These are phyloP conservation scores for Paracoccidioides brasiliensis DNA, from an alignment of 2,329 filamentous ascomycete genomes.

Conservation along the genomic window DNA sequence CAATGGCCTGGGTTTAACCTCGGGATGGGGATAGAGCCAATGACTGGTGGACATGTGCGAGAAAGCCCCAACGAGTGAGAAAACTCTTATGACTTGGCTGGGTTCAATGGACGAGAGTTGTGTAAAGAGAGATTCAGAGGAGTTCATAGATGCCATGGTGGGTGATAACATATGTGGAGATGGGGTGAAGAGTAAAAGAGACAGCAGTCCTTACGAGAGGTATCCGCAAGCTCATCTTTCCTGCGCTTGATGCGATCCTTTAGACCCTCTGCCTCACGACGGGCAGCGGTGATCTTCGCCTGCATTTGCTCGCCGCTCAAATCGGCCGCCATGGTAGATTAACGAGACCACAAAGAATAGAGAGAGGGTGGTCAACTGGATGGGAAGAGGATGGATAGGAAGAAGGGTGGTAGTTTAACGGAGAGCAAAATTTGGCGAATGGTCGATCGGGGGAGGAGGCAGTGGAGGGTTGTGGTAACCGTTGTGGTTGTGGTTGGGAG, in stretches of 20 bases:
- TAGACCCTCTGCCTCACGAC: slow-evolving; percentile 91
- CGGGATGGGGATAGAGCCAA: background rate
- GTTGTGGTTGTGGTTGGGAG: background rate
- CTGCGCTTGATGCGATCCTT: slow-evolving; percentile 99
- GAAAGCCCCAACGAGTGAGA: background rate
- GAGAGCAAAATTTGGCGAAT: slow-evolving; percentile 3
- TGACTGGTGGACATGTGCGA: background rate
- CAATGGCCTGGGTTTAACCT: background rate
- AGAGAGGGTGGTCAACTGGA: slow-evolving; percentile 13
- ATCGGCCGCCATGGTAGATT: slow-evolving; percentile 32
- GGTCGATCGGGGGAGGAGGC: background rate
- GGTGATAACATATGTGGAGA: background rate
- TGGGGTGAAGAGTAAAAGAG: slow-evolving; percentile 16
- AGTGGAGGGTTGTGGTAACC: background rate
- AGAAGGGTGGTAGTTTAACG: slow-evolving; percentile 7
- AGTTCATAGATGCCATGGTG: too few species aligned
- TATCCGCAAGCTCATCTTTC: slow-evolving; percentile 98
- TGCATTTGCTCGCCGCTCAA: slow-evolving; percentile 57
- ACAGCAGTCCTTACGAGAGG: slow-evolving; percentile 63
- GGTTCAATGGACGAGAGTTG: background rate
- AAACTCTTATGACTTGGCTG: background rate
- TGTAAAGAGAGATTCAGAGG: background rate
- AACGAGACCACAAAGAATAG: slow-evolving; percentile 18
- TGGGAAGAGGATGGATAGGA: slow-evolving; percentile 8
- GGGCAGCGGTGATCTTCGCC: slow-evolving; percentile 79